phyloP scores from a whole-genome alignment of 352 stramenopile species.

The Pythium aquatile region DNA sequence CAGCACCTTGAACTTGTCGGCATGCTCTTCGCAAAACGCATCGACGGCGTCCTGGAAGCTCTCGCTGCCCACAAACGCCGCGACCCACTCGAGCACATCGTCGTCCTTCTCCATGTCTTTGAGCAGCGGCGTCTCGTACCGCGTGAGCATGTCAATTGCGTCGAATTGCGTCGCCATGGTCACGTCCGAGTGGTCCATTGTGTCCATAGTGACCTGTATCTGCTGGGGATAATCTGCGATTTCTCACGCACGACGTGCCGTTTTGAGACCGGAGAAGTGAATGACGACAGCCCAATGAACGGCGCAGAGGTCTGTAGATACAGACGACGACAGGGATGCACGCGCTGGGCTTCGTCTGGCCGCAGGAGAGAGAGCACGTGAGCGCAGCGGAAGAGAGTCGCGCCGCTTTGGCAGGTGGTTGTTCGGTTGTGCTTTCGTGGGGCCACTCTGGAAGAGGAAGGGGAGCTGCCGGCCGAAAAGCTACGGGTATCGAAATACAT shows the following conservation, averaged over 20 bases:
- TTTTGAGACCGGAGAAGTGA: neutral
- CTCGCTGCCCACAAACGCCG: conserved; percentile 70
- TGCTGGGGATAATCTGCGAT: neutral
- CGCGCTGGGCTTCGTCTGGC: neutral
- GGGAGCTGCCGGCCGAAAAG: neutral
- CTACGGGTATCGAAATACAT: neutral
- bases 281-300: neutral
- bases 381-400: neutral
- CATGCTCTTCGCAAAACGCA: conserved; percentile 60
- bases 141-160: conserved; percentile 72
- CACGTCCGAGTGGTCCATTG: neutral
- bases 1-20: conserved; percentile 59
- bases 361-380: neutral
- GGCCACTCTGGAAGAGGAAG: neutral
- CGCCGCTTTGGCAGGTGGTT: neutral
- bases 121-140: conserved; percentile 77
- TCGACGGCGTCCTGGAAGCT: conserved; percentile 63
- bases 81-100: conserved; percentile 81
- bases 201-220: neutral
- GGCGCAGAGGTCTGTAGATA: neutral
- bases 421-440: conserved; percentile 1
- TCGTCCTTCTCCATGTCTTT: conserved; percentile 82
- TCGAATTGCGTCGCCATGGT: conserved; percentile 58
- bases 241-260: neutral
- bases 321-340: neutral